Evolutionary conservation across 1,139 yeast species (phyloP).

Genomic region (Saccharomyces hybrid): DNA sequence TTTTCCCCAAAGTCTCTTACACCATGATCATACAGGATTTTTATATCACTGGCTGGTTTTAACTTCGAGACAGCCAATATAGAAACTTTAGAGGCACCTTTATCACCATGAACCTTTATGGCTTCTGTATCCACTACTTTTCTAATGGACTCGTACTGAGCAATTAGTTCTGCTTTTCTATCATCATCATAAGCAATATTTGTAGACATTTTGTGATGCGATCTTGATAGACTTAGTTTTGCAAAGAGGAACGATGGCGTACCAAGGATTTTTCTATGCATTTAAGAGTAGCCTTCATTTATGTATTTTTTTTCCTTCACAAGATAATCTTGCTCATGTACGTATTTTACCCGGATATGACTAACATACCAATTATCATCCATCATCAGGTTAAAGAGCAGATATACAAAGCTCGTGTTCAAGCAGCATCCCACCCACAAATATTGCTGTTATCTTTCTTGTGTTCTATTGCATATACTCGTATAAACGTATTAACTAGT

Average conservation of each 20-base stretch:
- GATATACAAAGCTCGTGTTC: too few species aligned
- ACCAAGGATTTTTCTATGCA: background rate
- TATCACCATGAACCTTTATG: constrained; percentile 5
- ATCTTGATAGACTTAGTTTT: background rate
- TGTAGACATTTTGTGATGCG: background rate
- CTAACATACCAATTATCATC: too few species aligned
- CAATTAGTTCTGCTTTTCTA: constrained; percentile 18
- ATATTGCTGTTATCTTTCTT: too few species aligned
- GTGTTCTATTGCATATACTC: too few species aligned
- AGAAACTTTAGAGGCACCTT: constrained; percentile 29
- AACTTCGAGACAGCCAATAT: constrained; percentile 84
- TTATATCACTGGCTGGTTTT: constrained; percentile 80
- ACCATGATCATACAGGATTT: constrained; percentile 70
- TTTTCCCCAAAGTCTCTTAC: constrained; percentile 95
- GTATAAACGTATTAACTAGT: constrained; percentile 31
- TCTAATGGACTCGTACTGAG: constrained; percentile 21
- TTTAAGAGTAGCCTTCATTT: background rate
- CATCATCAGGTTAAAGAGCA: too few species aligned
- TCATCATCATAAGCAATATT: constrained; percentile 11
- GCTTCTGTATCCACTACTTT: constrained; percentile 10
- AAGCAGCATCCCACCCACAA: too few species aligned
- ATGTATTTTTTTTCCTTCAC: background rate
- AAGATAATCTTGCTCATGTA: too few species aligned
- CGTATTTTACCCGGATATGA: too few species aligned
- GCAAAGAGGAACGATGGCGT: background rate